phyloP scores from a whole-genome alignment of 495 filamentous ascomycete genomes.

The Cenococcum geophilum region DNA sequence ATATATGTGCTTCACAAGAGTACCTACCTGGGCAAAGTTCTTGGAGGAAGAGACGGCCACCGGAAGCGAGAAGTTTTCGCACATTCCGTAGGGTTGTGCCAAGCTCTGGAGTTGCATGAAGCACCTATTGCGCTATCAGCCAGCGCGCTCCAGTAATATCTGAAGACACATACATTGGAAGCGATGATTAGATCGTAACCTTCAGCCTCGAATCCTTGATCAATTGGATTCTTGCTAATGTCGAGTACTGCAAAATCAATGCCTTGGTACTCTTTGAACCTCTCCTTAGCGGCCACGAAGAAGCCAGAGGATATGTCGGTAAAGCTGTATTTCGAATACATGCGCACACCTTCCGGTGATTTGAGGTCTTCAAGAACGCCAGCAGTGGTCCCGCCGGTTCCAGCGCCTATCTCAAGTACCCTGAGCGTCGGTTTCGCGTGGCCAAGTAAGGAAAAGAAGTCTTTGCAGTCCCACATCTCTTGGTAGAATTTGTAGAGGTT shows the following conservation, averaged over 20 bases:
- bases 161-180: neutral
- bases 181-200: neutral
- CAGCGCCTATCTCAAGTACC: conserved; percentile 20
- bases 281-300: neutral
- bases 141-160: neutral
- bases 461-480: neutral
- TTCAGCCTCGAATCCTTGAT: conserved; percentile 3
- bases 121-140: neutral
- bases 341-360: neutral
- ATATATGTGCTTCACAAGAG: too few species aligned
- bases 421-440: conserved; percentile 2
- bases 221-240: conserved; percentile 1
- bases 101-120: neutral
- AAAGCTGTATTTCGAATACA: conserved; percentile 2
- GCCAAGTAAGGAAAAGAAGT: neutral
- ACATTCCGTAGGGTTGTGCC: neutral
- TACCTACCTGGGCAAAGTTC: neutral
- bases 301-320: conserved; percentile 3
- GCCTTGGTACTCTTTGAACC: too few species aligned
- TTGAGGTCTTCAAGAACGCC: neutral
- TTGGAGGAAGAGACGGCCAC: neutral
- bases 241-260: neutral
- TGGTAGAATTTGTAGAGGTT: neutral
- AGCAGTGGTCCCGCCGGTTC: conserved; percentile 6
- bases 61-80: neutral